These are phyloP conservation scores for Geotrichum citri-aurantii DNA, from an alignment of 1,139 yeast genomes.

Conservation along the genomic window DNA sequence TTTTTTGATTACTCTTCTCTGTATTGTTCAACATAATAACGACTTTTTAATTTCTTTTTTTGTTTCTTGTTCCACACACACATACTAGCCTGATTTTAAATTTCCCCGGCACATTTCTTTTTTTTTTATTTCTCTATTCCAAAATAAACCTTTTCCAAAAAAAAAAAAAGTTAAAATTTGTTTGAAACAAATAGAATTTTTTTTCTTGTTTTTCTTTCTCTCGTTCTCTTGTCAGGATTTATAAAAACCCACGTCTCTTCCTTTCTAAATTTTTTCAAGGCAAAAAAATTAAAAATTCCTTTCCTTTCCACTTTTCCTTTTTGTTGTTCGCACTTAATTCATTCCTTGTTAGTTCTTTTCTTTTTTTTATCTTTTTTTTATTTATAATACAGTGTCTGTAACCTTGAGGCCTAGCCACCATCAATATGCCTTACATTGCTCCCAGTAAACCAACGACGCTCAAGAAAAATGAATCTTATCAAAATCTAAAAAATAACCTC, in stretches of 20 bases:
- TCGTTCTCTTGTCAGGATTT: background rate
- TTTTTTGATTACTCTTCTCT: background rate
- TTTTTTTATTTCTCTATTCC: background rate
- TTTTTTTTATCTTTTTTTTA: background rate
- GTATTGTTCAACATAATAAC: background rate
- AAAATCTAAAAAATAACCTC: constrained; percentile 37
- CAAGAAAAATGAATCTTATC: constrained; percentile 28
- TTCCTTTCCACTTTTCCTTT: background rate
- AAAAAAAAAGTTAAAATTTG: background rate
- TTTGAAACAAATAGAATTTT: background rate
- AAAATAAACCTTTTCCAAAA: too few species aligned
- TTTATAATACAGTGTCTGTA: background rate
- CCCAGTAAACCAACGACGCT: constrained; percentile 22
- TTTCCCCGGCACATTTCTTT: background rate
- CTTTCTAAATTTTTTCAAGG: background rate
- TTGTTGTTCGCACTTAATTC: too few species aligned
- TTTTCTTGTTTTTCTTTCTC: background rate
- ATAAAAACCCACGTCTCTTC: background rate
- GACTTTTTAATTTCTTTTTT: background rate
- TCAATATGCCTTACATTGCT: constrained; percentile 15
- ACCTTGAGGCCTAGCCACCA: background rate
- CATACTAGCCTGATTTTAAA: background rate
- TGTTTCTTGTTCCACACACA: background rate
- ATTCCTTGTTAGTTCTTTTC: background rate
- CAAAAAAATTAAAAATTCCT: background rate